These are phyloP conservation scores for Solanum pennellii DNA, from an alignment of 257 asterid species.

Conservation along the genomic window DNA sequence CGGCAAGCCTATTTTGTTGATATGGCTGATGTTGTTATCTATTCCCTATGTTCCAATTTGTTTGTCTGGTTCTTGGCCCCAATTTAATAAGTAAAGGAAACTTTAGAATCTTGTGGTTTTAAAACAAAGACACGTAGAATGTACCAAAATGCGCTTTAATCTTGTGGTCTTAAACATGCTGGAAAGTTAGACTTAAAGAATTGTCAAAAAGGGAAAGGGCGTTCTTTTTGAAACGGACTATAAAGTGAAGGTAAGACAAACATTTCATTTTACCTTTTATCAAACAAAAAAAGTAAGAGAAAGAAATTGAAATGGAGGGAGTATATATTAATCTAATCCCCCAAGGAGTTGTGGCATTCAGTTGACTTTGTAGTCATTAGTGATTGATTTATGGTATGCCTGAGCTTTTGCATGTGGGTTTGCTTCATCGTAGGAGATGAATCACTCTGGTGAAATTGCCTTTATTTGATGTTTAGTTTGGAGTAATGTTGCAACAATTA, in stretches of 20 bases:
- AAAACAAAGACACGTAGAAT: neutral
- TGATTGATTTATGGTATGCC: neutral
- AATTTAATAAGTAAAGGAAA: neutral
- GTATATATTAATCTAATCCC: neutral
- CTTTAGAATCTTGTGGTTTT: neutral
- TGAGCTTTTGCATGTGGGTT: neutral
- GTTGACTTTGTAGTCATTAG: neutral
- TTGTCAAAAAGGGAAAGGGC: neutral
- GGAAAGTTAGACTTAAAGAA: neutral
- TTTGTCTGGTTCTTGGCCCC: neutral
- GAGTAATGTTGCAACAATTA: neutral
- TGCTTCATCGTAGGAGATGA: neutral
- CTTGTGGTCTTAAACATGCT: neutral
- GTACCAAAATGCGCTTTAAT: neutral
- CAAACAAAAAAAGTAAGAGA: neutral
- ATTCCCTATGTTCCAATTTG: neutral
- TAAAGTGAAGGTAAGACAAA: neutral
- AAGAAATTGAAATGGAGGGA: neutral
- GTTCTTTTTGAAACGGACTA: neutral
- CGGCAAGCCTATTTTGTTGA: neutral
- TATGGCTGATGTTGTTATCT: neutral
- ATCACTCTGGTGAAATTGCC: neutral
- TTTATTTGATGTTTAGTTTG: neutral
- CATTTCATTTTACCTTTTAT: neutral
- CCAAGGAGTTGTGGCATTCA: neutral